These are phyloP conservation scores for Acephala macrosclerotiorum DNA, from an alignment of 2,329 filamentous ascomycete species.

Conservation along the genomic window DNA sequence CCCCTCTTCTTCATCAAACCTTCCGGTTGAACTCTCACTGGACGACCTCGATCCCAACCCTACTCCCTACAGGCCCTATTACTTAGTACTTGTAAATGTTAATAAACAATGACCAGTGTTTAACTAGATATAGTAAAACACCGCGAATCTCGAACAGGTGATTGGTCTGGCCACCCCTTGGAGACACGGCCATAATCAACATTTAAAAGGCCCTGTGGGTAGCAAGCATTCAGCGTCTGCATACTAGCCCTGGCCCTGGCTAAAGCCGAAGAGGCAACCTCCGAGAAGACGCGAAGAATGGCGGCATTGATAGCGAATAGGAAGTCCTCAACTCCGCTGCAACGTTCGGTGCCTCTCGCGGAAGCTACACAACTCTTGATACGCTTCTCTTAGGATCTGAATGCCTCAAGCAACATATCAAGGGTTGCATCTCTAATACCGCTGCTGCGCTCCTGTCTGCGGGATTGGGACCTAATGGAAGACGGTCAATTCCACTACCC, in stretches of 20 bases:
- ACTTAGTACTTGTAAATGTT: too few relatives aligned
- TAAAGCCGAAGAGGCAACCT: not conserved
- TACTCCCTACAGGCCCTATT: too few relatives aligned
- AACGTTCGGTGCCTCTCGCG: not conserved
- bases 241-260: not conserved
- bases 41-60: not conserved
- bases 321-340: not conserved
- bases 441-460: not conserved
- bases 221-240: not conserved
- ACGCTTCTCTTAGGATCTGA: not conserved
- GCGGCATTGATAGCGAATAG: conserved; percentile 1
- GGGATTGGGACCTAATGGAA: conserved; percentile 10
- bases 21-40: not conserved
- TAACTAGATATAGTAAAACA: too few relatives aligned
- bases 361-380: not conserved
- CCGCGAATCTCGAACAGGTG: too few relatives aligned
- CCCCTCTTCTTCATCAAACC: not conserved
- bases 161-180: too few relatives aligned
- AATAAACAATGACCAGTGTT: too few relatives aligned
- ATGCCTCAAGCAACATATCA: not conserved
- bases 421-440: not conserved
- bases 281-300: conserved; percentile 7
- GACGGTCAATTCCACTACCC: conserved; percentile 3
- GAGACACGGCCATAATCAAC: too few relatives aligned
- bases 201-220: too few relatives aligned